Conservation (phyloP, 2,329 filamentous ascomycete species). For the Waltergamsia citrina region DNA sequence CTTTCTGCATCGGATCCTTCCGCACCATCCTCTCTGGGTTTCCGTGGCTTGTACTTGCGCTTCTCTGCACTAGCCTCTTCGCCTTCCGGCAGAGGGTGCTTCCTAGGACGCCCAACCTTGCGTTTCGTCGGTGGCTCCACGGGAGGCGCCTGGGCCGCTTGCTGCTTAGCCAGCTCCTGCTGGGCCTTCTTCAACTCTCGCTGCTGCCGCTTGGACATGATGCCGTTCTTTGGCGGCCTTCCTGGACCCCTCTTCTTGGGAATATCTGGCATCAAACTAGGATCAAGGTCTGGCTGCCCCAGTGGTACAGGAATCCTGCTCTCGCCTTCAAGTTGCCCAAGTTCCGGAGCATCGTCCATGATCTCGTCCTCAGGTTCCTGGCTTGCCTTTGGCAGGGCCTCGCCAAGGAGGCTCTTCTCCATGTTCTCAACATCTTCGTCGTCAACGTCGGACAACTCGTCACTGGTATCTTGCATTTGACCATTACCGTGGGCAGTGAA, state of each 20-base stretch:
- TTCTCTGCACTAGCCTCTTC: conserved; percentile 47
- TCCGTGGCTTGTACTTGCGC: conserved; percentile 57
- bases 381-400: conserved; percentile 6
- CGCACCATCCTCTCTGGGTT: conserved; percentile 42
- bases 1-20: conserved; percentile 47
- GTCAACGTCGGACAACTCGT: conserved; percentile 15
- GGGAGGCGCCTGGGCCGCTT: conserved; percentile 33
- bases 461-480: conserved; percentile 46
- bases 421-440: conserved; percentile 4
- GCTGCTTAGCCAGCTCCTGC: conserved; percentile 39
- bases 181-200: conserved; percentile 50
- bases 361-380: conserved; percentile 12
- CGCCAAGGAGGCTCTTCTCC: neutral
- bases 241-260: conserved; percentile 67
- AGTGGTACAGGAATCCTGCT: neutral
- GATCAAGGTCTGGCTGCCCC: neutral
- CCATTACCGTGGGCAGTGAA: conserved; percentile 55
- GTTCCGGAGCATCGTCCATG: conserved; percentile 12
- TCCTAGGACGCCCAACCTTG: conserved; percentile 56
- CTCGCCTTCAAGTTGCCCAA: conserved; percentile 11
- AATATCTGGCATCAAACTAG: conserved; percentile 26
- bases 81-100: conserved; percentile 52
- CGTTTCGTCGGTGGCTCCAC: conserved; percentile 47
- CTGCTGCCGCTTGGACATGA: conserved; percentile 73
- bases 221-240: conserved; percentile 72